Evolutionary conservation across 306 rosid species (phyloP).

Genomic region (Astragalus membranaceus): DNA sequence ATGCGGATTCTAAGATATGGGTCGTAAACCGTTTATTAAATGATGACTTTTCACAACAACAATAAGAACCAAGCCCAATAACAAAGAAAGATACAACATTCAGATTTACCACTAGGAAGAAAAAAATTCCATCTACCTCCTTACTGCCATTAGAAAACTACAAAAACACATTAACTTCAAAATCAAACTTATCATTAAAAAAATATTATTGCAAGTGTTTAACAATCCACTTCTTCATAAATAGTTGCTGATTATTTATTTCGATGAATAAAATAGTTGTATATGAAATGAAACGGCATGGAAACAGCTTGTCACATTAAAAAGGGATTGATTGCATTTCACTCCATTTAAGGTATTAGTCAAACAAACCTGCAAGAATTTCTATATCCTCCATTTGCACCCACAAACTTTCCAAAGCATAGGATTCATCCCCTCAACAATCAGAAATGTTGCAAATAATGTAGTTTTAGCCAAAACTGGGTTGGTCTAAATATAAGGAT

Average conservation of each 20-base stretch:
- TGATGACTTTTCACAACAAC: constrained; percentile 1
- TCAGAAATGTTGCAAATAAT: no score
- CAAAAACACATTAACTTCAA: neutral
- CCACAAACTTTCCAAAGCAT: no score
- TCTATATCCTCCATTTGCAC: no score
- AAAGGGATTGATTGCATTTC: neutral
- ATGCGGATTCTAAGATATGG: neutral
- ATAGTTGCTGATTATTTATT: no score
- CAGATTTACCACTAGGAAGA: neutral
- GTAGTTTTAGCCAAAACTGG: neutral
- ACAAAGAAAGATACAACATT: neutral
- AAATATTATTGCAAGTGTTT: no score
- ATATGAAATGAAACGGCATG: neutral
- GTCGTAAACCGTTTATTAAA: neutral
- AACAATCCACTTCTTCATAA: no score
- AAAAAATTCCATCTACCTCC: neutral
- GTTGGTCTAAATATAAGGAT: neutral
- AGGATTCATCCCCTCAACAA: neutral
- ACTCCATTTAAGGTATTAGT: neutral
- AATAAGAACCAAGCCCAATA: neutral
- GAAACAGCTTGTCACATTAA: neutral
- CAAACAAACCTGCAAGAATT: neutral
- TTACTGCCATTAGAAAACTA: no score
- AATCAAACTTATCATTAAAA: neutral
- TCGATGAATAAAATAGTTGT: neutral